Base-by-base conservation (phyloP, 345 rosid species). In the Eucalyptus paniculata region DNA sequence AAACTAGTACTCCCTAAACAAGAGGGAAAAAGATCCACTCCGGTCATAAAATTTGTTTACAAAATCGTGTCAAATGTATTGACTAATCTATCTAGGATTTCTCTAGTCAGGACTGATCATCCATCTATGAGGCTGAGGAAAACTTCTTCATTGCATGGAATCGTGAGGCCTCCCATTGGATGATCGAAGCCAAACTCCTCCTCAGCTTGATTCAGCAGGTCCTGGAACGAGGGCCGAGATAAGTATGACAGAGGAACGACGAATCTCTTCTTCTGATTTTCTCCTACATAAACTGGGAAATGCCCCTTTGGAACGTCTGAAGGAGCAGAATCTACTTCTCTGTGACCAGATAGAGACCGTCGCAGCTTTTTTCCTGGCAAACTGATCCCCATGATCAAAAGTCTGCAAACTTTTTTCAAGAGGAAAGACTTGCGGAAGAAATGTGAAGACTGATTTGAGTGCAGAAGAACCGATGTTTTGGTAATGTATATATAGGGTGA, bases 161-260 rank as follows among this genome's bases (percentile, higher is more conserved):
- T 92, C 4, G 90, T 94, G 89, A 93, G 92, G 53, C 93, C 92
- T 7, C 93, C 94, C 92, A 89, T 92, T n/a, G 93, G 93, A 90
- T 91, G 93, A 45, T 87, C 86, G 69, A 88, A 92, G 40, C 95
- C 92, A 21, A 92, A 93, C 82, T 93, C 95, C 88, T 93, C 93
- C 88, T 92, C 93, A 18, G 92, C 90, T 58, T 60, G 89, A 50
- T 88, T 58, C 50, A 94, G 87, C 90, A 94, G 89, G 40, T 87
- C 91, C 50, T 88, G 93, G 54, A 93, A 92, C 4, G 42, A 83
- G 85, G 92, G 91, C 19, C 88, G 89, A 65, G 81, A 69, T 34
- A 91, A 90, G 89, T 65, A 90, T 28, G 92, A 92, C 69, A 93
- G 47, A 4, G 92, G 92, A 81, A 93, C 65, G 23, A 88, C 12